Base-by-base conservation (phyloP, 345 rosid species). In the Eutrema japonicum region DNA sequence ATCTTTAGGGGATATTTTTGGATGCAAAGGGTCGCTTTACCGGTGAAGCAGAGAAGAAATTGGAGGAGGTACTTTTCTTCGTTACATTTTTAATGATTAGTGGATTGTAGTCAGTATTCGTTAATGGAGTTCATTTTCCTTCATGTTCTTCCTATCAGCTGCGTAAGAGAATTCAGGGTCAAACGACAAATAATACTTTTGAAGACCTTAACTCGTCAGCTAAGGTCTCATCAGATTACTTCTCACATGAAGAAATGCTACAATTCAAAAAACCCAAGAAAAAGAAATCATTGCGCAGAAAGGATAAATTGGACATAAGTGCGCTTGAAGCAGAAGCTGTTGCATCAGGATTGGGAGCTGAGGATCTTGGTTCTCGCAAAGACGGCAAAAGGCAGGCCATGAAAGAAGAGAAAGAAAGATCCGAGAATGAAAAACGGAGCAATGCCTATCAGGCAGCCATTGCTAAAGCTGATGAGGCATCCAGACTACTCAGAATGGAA, bases 331-430 rank as follows among this genome's bases (percentile, higher is more conserved):
- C 89, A 43, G 98, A 88, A 81, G 99, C 98, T 38, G 71, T 84
- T 60, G 81, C 99, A 63, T 71, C 88, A 22, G 99, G 99, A 22
- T 79, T 95, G 72, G 98, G 90, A 72, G 80, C 78, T 66, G 91
- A 83, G 66, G 99, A 95, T 84, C 99, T 88, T 72, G 98, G 99
- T 75, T 85, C 99, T 72, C 87, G 99, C 72, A 87, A 82, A 66
- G 94, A 90, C 68, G 87, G 83, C 45, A 87, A 80, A 85, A 88
- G 96, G 81, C 92, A 84, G 78, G 92, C 92, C 64, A 71, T 87
- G 77, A 92, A 76, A 72, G 90, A 88, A 76, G 94, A 90, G 74
- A 88, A 83, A 77, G 96, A 87, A 75, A 84, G 86, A 79, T 74
- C 81, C 5, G 98, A 90, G 81, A 85, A 86, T 38, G 96, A 90